Evolutionary conservation across 73 alveolate species (phyloP), one percentile per base, ranked within the genome.

Genomic region (Paramecium sexaurelia): DNA sequence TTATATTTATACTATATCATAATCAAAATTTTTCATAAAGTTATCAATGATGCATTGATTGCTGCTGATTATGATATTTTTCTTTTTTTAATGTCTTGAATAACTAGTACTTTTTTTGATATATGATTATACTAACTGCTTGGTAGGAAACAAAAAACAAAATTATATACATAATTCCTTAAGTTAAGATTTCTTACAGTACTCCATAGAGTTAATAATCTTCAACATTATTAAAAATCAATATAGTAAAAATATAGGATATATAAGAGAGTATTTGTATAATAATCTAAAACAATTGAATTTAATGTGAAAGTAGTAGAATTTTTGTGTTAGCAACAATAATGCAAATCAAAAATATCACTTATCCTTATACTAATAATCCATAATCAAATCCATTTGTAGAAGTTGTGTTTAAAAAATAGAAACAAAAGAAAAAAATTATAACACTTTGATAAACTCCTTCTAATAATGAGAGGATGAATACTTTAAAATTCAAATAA

Each of bases 261-360:
- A 73, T 4, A 15, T 39, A 73, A 13, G 69, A 39, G 15, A 73
- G 7, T 36, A 36, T n/a, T 36, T 41, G 40, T 73, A 73, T 73
- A 3, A 73, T 15, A 19, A 73, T 35, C 67, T 36, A 39, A 17
- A 73, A 39, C 1, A 32, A 7, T 22, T 73, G 22, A 1, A 39
- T 39, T 13, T 43, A 26, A 82, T 82, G 71, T 35, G 91, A 82
- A 41, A 82, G 41, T 2, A 82, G 20, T 29, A 82, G 37, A 19
- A 82, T 75, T 39, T 82, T 39, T 13, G 55, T 24, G 27, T 82
- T 82, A 0, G 75, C 91, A 5, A 82, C 55, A 43, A 82, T 41
- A 24, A 82, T 41, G 55, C 82, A 82, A 13, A 82, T 41, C 2
- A 51, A 82, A 43, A 82, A 82, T 51, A 82, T 82, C 24, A 82